Evolutionary conservation across 768 basidiomycete species (phyloP), one percentile per base, ranked within the genome.

Genomic region (Lactarius quietus): DNA sequence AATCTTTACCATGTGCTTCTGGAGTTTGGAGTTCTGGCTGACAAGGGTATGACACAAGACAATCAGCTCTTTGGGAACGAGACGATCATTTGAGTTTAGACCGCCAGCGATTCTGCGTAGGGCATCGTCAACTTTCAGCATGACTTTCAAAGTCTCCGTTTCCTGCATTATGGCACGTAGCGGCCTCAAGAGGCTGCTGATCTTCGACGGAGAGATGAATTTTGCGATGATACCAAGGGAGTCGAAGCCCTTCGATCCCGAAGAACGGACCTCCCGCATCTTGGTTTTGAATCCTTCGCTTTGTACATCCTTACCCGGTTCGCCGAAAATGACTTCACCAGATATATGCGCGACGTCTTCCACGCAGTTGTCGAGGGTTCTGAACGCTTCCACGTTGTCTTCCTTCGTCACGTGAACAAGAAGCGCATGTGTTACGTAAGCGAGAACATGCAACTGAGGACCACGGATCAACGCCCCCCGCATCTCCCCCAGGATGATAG

Each of bases 221-320:
- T 87, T 88, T 12, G 96, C 89, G 36, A 92, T 77, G 63, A 94
- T 83, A 17, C 87, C 84, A 71, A 97, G 93, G 0, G 91, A 87
- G 73, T 98, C 94, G 36, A 96, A 78, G 2, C 89, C 93, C 72
- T 86, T 86, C n/a, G 92, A 85, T 3, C 87, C 83, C 29, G 93
- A 93, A 12, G 86, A 83, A 36, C 87, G 83, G 33, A 95, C 96
- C 78, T 99, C 96, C 26, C 90, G 84, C 86, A 94, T 91, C 76
- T 92, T 95, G 20, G 94, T 95, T 78, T 88, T 93, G 85, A 96
- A 98, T 29, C 89, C 95, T 70, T 95, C 93, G 3, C 88, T 81
- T 63, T 87, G 85, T 0, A 91, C 87, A 71, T 98, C 93, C 74
- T 91, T 92, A 17, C 90, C 92, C 1, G 95, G 95, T 73, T 95